Evolutionary conservation across 305 asterid species (phyloP).

Genomic region (Solanum hybrid): DNA sequence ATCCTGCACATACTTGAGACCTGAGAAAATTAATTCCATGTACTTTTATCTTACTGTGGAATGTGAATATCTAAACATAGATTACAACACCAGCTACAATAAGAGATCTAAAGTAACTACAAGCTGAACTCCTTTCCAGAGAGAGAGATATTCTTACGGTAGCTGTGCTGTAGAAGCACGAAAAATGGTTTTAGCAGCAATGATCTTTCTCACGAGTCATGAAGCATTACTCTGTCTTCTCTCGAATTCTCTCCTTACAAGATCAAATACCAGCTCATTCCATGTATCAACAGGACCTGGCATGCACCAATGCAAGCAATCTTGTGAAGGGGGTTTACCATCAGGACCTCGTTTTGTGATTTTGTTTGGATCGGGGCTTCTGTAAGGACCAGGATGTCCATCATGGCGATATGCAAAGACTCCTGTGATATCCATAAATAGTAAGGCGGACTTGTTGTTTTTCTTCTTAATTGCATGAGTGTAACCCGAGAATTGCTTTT

Average conservation of each 20-base stretch:
- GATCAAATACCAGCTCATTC: slow-evolving; percentile 74
- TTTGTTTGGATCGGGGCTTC: slow-evolving; percentile 81
- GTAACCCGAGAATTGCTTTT: slow-evolving; percentile 65
- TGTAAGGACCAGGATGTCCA: slow-evolving; percentile 95
- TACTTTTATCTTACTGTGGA: not conserved
- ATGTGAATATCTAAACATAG: not conserved
- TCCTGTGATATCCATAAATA: slow-evolving; percentile 68
- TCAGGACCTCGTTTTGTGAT: slow-evolving; percentile 69
- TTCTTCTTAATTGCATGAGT: slow-evolving; percentile 43
- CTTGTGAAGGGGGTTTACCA: slow-evolving; percentile 93
- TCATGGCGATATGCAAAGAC: slow-evolving; percentile 71
- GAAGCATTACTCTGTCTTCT: slow-evolving; percentile 14
- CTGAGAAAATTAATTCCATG: not conserved
- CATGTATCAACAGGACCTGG: slow-evolving; percentile 98
- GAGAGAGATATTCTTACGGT: not conserved
- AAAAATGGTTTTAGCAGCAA: not conserved
- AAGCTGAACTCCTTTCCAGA: not conserved
- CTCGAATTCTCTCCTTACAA: slow-evolving; percentile 49
- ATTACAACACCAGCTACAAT: slow-evolving; percentile 2
- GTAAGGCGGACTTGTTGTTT: slow-evolving; percentile 51
- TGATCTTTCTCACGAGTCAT: slow-evolving; percentile 22
- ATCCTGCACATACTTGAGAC: not conserved
- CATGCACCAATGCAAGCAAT: slow-evolving; percentile 99
- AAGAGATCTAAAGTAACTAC: not conserved
- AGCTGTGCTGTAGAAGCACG: slow-evolving; percentile 3